Evolutionary conservation across 257 asterid species (phyloP).

Genomic region (Solanum chmielewskii): DNA sequence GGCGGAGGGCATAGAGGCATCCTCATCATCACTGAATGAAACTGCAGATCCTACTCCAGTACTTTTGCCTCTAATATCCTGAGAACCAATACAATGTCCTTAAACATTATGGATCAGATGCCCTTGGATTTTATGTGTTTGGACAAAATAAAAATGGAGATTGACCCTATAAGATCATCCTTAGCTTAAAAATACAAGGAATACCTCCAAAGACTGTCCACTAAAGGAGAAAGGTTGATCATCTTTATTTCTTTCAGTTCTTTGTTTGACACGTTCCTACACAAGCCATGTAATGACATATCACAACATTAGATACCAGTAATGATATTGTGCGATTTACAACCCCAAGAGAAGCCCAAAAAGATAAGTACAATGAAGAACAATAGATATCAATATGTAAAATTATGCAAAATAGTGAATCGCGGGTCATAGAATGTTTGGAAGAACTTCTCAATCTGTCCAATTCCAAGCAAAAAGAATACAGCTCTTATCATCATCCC

Average conservation of each 20-base stretch:
- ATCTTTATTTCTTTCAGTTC: constrained; percentile 46
- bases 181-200: constrained; percentile 5
- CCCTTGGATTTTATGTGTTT: constrained; percentile 2
- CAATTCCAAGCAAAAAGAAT: not conserved
- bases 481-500: not conserved
- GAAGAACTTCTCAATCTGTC: not conserved
- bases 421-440: not conserved
- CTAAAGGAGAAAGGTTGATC: constrained; percentile 41
- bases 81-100: not conserved
- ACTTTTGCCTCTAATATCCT: constrained; percentile 37
- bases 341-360: not conserved
- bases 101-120: not conserved
- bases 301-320: not conserved
- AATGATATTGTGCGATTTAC: not conserved
- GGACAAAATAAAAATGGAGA: not conserved
- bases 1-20: constrained; percentile 33
- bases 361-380: not conserved
- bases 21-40: constrained; percentile 90
- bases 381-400: not conserved
- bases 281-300: constrained; percentile 2
- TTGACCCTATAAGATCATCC: not conserved
- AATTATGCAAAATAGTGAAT: not conserved
- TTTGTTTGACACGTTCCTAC: constrained; percentile 82
- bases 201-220: constrained; percentile 56
- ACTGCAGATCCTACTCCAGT: constrained; percentile 41